These are phyloP conservation scores for Parastagonospora avenae DNA, from an alignment of 2,329 filamentous ascomycete species.

Conservation along the genomic window DNA sequence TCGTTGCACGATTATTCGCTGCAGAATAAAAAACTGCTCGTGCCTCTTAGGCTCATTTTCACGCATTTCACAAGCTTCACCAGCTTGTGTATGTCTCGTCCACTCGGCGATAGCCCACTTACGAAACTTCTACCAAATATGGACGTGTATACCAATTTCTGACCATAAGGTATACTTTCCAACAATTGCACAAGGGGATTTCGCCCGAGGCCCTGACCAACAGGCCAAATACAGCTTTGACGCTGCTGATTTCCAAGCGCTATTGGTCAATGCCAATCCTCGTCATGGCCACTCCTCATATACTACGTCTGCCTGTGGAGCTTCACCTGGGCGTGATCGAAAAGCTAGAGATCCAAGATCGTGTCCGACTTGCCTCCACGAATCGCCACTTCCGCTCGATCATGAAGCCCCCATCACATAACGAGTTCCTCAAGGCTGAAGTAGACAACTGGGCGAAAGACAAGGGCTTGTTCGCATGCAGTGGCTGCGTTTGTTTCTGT, in stretches of 20 bases:
- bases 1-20: constrained; percentile 6
- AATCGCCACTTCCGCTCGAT: constrained; percentile 24
- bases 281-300: constrained; percentile 17
- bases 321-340: constrained; percentile 28
- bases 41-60: not conserved
- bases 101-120: no score
- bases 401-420: constrained; percentile 22
- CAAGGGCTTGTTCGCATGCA: constrained; percentile 29
- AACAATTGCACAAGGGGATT: no score
- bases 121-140: no score
- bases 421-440: constrained; percentile 30
- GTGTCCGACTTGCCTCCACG: constrained; percentile 17
- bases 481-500: constrained; percentile 23
- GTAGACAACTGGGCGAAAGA: constrained; percentile 20
- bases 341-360: constrained; percentile 28
- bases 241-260: no score
- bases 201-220: no score
- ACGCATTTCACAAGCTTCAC: no score
- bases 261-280: no score
- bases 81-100: no score
- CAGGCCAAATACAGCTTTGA: no score
- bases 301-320: constrained; percentile 32
- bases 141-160: no score
- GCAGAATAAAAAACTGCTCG: not conserved
- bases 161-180: no score